Percentiles rank a stretch among this genome's conserved stretches.
phyloP scores from a whole-genome alignment of 345 rosid species.

The Citrus hindsii region DNA sequence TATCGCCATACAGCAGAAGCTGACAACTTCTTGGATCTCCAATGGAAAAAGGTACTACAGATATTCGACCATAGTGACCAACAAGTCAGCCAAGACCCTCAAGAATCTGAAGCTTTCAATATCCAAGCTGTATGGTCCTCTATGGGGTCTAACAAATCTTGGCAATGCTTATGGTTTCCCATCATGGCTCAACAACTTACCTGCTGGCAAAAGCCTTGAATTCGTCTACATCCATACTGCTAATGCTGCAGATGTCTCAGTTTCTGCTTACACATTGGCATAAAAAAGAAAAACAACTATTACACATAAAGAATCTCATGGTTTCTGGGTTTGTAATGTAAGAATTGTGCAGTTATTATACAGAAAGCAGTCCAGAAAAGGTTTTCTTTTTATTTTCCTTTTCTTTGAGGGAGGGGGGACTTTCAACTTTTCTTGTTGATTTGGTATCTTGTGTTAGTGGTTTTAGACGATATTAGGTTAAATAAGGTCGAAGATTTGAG shows the following conservation, averaged over 20 bases:
- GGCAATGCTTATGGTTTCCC: constrained; percentile 67
- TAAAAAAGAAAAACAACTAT: constrained; percentile 32
- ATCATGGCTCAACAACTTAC: constrained; percentile 63
- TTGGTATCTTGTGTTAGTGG: constrained; percentile 28
- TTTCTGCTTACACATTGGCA: constrained; percentile 72
- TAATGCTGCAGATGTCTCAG: constrained; percentile 57
- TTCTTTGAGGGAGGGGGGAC: constrained; percentile 6
- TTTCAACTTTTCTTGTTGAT: constrained; percentile 29
- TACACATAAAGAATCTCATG: constrained; percentile 1
- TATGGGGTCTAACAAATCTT: constrained; percentile 76
- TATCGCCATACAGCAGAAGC: constrained; percentile 64
- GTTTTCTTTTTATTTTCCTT: constrained; percentile 30
- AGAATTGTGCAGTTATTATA: constrained; percentile 57
- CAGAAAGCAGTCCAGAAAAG: constrained; percentile 30
- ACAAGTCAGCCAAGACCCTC: constrained; percentile 65
- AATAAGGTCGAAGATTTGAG: constrained; percentile 39
- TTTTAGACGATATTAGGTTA: constrained; percentile 30
- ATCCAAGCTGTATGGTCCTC: constrained; percentile 81
- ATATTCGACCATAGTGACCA: constrained; percentile 70
- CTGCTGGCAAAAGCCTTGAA: constrained; percentile 74
- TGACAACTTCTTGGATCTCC: constrained; percentile 71
- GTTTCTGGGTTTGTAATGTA: constrained; percentile 36
- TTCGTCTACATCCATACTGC: constrained; percentile 88
- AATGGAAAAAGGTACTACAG: constrained; percentile 76
- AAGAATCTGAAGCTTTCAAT: constrained; percentile 66